These are phyloP conservation scores for Arxiozyma bovina DNA, from an alignment of 1,139 yeast species.

Conservation along the genomic window DNA sequence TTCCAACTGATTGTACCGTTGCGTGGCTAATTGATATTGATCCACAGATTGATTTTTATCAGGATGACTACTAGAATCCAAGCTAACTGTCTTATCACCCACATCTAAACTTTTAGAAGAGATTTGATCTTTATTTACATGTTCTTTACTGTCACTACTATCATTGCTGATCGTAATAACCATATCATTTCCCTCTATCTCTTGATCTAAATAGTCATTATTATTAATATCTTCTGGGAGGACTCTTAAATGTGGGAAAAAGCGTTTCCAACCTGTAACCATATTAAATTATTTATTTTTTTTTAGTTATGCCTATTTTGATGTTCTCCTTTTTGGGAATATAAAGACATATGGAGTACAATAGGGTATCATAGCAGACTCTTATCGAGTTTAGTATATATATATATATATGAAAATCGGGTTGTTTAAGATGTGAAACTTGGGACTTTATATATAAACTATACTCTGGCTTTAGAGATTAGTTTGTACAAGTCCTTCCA, in stretches of 20 bases:
- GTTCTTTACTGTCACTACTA: not conserved
- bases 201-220: not conserved
- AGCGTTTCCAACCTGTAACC: slow-evolving; percentile 7
- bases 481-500: not conserved
- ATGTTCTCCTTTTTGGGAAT: not conserved
- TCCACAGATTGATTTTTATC: not conserved
- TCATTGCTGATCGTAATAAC: not conserved
- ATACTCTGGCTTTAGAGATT: no score
- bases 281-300: no score
- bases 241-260: slow-evolving; percentile 21
- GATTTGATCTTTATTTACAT: not conserved
- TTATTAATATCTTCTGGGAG: slow-evolving; percentile 4
- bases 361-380: no score
- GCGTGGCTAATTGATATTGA: not conserved
- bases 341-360: no score
- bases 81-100: not conserved
- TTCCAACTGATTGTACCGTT: slow-evolving; percentile 8
- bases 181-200: not conserved
- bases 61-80: not conserved
- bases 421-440: not conserved
- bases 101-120: not conserved
- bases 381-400: not conserved
- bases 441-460: not conserved
- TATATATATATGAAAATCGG: no score
- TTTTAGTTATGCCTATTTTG: no score